These are phyloP conservation scores for Exserohilum rostratum DNA, from an alignment of 2,329 filamentous ascomycete species.

Conservation along the genomic window DNA sequence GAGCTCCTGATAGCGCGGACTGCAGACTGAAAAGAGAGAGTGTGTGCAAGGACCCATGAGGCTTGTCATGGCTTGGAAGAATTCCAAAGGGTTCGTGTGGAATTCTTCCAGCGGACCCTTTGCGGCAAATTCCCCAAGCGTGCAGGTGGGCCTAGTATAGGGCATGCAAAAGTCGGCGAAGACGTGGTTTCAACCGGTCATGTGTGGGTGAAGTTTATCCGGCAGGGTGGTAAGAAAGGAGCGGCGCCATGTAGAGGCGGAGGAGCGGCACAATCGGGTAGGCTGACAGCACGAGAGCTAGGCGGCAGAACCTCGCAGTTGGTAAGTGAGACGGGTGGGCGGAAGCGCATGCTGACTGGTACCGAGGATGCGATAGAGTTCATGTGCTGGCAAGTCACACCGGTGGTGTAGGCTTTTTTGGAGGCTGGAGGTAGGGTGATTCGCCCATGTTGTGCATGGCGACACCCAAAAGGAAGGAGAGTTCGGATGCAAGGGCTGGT, in stretches of 20 bases:
- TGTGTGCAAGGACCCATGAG: too few relatives aligned
- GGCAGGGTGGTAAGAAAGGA: constrained; percentile 8
- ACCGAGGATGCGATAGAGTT: constrained; percentile 6
- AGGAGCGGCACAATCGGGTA: constrained; percentile 15
- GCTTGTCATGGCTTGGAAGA: too few relatives aligned
- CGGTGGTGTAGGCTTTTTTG: constrained; percentile 5
- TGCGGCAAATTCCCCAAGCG: too few relatives aligned
- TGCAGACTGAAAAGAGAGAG: too few relatives aligned
- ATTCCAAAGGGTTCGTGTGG: not conserved
- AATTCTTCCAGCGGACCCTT: too few relatives aligned
- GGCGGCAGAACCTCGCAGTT: constrained; percentile 18
- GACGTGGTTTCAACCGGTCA: not conserved
- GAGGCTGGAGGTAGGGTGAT: not conserved
- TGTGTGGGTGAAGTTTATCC: constrained; percentile 14
- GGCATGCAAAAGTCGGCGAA: constrained; percentile 4
- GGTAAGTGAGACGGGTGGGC: constrained; percentile 10
- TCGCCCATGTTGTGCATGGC: not conserved
- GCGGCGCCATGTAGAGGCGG: constrained; percentile 10
- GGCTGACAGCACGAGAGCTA: not conserved
- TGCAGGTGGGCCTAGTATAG: not conserved
- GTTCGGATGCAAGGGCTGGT: not conserved
- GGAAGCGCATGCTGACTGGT: constrained; percentile 5
- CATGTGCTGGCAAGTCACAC: constrained; percentile 11
- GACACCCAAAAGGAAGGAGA: not conserved
- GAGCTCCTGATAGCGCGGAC: too few relatives aligned